phyloP scores from a whole-genome alignment of 179 eudicot species.

The Nepenthes alata region DNA sequence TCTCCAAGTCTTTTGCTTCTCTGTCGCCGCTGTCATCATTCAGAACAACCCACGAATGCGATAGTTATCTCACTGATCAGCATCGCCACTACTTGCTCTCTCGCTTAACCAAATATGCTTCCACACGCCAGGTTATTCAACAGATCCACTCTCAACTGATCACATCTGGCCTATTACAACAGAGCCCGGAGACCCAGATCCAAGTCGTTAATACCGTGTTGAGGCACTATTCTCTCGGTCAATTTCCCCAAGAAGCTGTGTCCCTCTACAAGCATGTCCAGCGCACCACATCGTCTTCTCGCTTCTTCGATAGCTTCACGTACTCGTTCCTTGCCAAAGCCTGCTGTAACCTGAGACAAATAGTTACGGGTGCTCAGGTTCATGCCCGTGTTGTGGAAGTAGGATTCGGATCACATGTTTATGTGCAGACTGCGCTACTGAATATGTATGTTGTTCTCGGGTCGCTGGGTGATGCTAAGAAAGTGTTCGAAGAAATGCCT shows the following conservation, averaged over 20 bases:
- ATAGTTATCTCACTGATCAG: background rate
- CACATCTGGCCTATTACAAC: constrained; percentile 15
- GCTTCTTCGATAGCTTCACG: constrained; percentile 40
- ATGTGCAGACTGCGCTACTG: constrained; percentile 50
- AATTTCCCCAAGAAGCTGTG: constrained; percentile 38
- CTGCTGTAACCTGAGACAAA: constrained; percentile 17
- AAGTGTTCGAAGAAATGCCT: constrained; percentile 66
- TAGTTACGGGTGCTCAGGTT: constrained; percentile 20
- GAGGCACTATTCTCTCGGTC: constrained; percentile 35
- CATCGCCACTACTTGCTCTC: constrained; percentile 9
- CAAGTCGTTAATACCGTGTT: constrained; percentile 33
- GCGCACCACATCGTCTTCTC: background rate
- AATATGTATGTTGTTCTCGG: constrained; percentile 43
- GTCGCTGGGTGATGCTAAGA: constrained; percentile 20
- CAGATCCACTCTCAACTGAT: constrained; percentile 45
- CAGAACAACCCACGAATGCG: too few species aligned
- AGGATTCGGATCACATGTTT: constrained; percentile 41
- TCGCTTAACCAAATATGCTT: constrained; percentile 11
- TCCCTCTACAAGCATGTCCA: constrained; percentile 35
- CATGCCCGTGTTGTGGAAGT: constrained; percentile 21
- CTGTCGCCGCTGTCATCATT: constrained; percentile 7
- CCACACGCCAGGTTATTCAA: constrained; percentile 19
- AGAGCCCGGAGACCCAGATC: constrained; percentile 7
- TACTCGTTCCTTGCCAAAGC: constrained; percentile 56
- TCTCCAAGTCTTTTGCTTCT: constrained; percentile 1